phyloP scores from a whole-genome alignment of 768 basidiomycete species.

The Exidia glandulosa region DNA sequence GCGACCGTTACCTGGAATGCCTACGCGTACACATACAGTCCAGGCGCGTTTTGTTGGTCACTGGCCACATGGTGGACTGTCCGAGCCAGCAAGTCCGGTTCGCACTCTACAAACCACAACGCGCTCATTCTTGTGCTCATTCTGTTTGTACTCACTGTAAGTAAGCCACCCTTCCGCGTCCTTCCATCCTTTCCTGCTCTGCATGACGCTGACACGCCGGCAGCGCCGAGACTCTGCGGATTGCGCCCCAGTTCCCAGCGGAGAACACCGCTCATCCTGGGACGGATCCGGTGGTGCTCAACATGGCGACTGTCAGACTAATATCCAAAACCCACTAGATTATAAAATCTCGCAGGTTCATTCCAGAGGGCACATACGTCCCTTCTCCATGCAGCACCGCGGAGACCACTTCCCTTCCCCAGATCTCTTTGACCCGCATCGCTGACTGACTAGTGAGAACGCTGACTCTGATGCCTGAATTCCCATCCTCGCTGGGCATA shows the following conservation, averaged over 20 bases:
- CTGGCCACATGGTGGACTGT: conserved; percentile 60
- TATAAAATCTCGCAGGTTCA: not conserved
- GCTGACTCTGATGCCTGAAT: not conserved
- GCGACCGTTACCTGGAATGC: conserved; percentile 73
- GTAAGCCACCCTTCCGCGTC: no score
- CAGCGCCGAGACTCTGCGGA: not conserved
- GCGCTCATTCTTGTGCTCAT: no score
- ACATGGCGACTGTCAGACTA: not conserved
- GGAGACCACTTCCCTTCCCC: not conserved
- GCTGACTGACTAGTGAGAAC: not conserved
- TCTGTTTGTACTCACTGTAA: no score
- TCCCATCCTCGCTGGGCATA: not conserved
- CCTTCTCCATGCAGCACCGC: not conserved
- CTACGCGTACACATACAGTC: conserved; percentile 55
- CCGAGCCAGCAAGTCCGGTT: conserved; percentile 65
- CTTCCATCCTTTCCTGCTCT: not conserved
- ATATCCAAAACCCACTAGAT: not conserved
- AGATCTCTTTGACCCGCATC: not conserved
- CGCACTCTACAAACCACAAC: conserved; percentile 70
- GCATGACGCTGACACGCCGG: not conserved
- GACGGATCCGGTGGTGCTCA: not conserved
- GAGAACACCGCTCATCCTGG: not conserved
- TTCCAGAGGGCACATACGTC: not conserved
- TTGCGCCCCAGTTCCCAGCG: not conserved
- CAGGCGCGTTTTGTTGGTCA: conserved; percentile 56